These are phyloP conservation scores for Sarcocystis neurona DNA, from an alignment of 169 alveolate species.

Conservation along the genomic window DNA sequence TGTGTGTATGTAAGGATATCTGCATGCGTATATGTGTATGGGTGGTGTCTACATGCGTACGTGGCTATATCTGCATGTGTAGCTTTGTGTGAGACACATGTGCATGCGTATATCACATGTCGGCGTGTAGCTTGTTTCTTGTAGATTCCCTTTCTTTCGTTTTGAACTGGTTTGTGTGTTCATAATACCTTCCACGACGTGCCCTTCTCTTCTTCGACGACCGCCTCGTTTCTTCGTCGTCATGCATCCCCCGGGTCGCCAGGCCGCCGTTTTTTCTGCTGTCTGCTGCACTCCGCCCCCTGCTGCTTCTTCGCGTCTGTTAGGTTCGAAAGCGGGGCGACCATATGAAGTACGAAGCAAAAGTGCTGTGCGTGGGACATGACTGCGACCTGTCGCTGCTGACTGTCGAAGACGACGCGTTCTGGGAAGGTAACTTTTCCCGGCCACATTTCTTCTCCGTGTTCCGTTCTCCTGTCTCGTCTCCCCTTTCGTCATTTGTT, in stretches of 20 bases:
- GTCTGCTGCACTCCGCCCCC: neutral
- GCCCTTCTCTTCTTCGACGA: neutral
- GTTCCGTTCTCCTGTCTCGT: too few species aligned
- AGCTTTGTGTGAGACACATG: too few species aligned
- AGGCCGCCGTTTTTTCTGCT: neutral
- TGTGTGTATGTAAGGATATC: neutral
- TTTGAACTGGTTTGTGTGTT: too few species aligned
- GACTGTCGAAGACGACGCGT: constrained; percentile 29
- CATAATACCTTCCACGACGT: too few species aligned
- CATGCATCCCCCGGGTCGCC: neutral
- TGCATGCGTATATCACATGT: too few species aligned
- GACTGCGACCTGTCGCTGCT: constrained; percentile 65
- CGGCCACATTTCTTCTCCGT: neutral
- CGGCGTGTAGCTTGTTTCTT: too few species aligned
- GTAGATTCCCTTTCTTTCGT: too few species aligned
- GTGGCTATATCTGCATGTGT: too few species aligned
- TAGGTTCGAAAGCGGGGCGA: constrained; percentile 12
- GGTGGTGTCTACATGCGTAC: too few species aligned
- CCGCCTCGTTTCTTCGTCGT: neutral
- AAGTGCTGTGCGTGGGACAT: constrained; percentile 15
- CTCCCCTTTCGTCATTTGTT: too few species aligned
- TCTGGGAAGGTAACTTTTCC: constrained; percentile 65
- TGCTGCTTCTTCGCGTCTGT: neutral
- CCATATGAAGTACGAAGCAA: constrained; percentile 32
- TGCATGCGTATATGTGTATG: neutral